Base-by-base conservation (phyloP, 768 basidiomycete genomes). In the Suillus occidentalis region DNA sequence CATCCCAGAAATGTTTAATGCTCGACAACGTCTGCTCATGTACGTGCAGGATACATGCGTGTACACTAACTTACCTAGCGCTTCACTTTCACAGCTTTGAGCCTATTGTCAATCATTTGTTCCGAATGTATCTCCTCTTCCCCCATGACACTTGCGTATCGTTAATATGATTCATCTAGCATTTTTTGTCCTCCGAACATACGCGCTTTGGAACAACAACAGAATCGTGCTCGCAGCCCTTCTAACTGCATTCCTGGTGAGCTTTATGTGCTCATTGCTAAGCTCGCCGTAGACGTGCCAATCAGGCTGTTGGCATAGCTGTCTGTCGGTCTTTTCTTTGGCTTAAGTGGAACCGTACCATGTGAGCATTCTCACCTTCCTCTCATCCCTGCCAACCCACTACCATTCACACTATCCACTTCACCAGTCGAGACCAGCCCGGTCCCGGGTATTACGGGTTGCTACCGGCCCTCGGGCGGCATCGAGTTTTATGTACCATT, bases 181-280 rank as follows among this genome's bases (percentile, higher is more conserved):
- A 16, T 61, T 42, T 28, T 50, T 43, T 22, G 8, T 61, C 25
- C 60, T 53, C 60, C 36, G 42, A 61, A 61, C 45, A 53, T 36
- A 31, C 28, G 40, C 25, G 16, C 60, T 42, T 14, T 61, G 40
- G 55, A 22, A 60, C 42, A 52, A 52, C 4, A 36, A 31, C 28
- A 42, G 0, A 49, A 50, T 61, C 16, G 60, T 43, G 16, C 60
- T 61, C 4, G 28, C 25, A 61, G 43, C 45, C 16, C 8, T 61
- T 43, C 60, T 43, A 2, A 8, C 25, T 3, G n/a, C 36, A 13
- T 57, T 37, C 50, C 43, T 42, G 13, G 60, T 43, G 25, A 22
- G 43, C 52, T 42, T 22, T 13, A 16, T 43, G 43, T 16, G 20
- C 39, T 36, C 14, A 28, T 12, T 14, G 18, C n/a, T 42, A 10